phyloP scores from a whole-genome alignment of 2,329 filamentous ascomycete genomes.

The Xenoacremonium recifei region DNA sequence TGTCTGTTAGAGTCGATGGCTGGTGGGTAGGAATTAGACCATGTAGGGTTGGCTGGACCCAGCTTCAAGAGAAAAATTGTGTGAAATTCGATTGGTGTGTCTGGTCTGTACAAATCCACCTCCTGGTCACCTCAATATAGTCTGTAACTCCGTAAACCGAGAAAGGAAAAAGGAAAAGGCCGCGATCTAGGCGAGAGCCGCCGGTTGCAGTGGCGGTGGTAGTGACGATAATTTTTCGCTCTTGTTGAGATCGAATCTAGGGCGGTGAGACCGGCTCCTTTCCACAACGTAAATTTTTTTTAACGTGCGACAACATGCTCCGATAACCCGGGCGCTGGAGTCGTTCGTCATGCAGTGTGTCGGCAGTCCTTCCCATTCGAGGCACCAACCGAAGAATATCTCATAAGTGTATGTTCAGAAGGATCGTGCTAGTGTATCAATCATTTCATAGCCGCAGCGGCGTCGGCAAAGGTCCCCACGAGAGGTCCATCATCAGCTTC shows the following conservation, averaged over 20 bases:
- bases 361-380: conserved; percentile 1
- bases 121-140: conserved; percentile 23
- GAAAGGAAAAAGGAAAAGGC: conserved; percentile 12
- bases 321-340: background rate
- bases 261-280: too few relatives aligned
- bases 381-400: background rate
- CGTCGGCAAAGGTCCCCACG: conserved; percentile 61
- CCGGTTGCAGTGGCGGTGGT: background rate
- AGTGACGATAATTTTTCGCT: background rate
- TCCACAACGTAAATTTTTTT: conserved; percentile 1
- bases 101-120: conserved; percentile 26
- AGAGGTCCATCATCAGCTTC: conserved; percentile 41
- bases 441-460: conserved; percentile 50
- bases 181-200: conserved; percentile 8
- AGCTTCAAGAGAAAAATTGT: conserved; percentile 17
- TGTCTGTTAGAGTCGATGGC: background rate
- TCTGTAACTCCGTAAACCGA: conserved; percentile 1
- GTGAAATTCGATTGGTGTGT: conserved; percentile 29
- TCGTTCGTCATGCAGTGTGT: too few relatives aligned
- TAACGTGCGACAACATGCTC: too few relatives aligned
- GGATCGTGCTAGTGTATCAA: conserved; percentile 1
- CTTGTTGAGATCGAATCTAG: too few relatives aligned
- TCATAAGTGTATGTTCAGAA: conserved; percentile 1
- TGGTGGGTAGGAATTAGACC: conserved; percentile 15
- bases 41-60: conserved; percentile 17